phyloP scores from a whole-genome alignment of 768 basidiomycete species.

The Mycena floridula region DNA sequence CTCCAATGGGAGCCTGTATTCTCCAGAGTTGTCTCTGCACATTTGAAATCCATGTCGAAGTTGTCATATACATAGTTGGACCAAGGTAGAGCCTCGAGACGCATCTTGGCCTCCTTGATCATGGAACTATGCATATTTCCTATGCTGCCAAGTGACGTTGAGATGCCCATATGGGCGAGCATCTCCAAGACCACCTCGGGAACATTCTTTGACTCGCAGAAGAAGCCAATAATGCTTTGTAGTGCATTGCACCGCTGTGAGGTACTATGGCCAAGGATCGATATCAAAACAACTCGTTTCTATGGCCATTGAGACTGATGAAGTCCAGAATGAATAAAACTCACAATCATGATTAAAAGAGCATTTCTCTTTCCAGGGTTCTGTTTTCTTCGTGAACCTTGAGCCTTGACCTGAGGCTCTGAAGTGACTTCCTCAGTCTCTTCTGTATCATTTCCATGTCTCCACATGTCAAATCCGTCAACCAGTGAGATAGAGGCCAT shows the following conservation, averaged over 20 bases:
- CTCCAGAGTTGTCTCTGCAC: slow-evolving; percentile 22
- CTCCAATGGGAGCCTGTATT: slow-evolving; percentile 21
- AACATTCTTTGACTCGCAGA: slow-evolving; percentile 17
- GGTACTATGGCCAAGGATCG: too few species aligned
- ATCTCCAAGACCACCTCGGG: slow-evolving; percentile 21
- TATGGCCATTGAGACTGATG: too few species aligned
- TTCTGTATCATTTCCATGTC: too few species aligned
- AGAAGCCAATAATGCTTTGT: slow-evolving; percentile 5
- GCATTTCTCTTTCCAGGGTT: too few species aligned
- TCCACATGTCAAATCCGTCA: too few species aligned
- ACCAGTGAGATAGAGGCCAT: too few species aligned
- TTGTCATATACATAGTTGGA: slow-evolving; percentile 34
- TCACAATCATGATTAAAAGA: too few species aligned
- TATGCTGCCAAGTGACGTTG: slow-evolving; percentile 19
- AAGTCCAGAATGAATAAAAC: too few species aligned
- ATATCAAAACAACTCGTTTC: too few species aligned
- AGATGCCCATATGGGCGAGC: slow-evolving; percentile 23
- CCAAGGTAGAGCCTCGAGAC: slow-evolving; percentile 15
- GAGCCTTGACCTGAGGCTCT: too few species aligned
- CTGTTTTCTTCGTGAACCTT: too few species aligned
- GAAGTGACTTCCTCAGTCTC: too few species aligned
- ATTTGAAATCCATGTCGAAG: slow-evolving; percentile 32
- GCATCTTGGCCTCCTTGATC: slow-evolving; percentile 13
- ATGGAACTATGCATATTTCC: slow-evolving; percentile 16
- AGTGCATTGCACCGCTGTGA: slow-evolving; percentile 3